These are phyloP conservation scores for Phyllosticta ampelicida DNA, from an alignment of 2,329 filamentous ascomycete species.

Conservation along the genomic window DNA sequence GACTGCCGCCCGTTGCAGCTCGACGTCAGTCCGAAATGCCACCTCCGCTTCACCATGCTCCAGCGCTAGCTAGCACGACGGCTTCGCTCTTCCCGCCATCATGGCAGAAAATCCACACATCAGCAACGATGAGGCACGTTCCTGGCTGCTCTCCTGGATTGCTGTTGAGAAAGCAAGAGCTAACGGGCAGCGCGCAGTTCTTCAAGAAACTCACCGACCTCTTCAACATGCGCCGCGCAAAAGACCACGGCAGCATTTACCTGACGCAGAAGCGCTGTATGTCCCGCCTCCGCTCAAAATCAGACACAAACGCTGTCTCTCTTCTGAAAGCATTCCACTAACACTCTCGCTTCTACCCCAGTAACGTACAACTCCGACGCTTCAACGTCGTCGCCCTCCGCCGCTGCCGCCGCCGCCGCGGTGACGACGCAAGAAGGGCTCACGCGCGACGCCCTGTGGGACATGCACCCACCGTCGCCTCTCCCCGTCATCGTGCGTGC, in stretches of 20 bases:
- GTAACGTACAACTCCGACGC: slow-evolving; percentile 28
- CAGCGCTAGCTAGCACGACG: neutral
- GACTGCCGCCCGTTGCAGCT: neutral
- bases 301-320: no score
- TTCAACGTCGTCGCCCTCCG: neutral
- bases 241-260: slow-evolving; percentile 62
- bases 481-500: slow-evolving; percentile 72
- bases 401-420: slow-evolving; percentile 30
- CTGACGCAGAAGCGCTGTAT: slow-evolving; percentile 67
- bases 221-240: slow-evolving; percentile 55
- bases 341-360: slow-evolving; percentile 5
- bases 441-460: slow-evolving; percentile 45
- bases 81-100: slow-evolving; percentile 7
- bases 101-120: slow-evolving; percentile 35
- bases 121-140: slow-evolving; percentile 49
- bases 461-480: slow-evolving; percentile 48
- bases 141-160: no score
- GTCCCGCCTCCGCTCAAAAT: no score
- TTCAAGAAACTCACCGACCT: slow-evolving; percentile 58
- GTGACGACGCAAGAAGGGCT: neutral
- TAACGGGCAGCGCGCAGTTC: slow-evolving; percentile 46
- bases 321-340: no score
- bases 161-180: no score
- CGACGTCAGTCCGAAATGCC: slow-evolving; percentile 6
- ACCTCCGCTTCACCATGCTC: neutral